phyloP scores from a whole-genome alignment of 345 rosid genomes.

The Mallotus nudiflorus region DNA sequence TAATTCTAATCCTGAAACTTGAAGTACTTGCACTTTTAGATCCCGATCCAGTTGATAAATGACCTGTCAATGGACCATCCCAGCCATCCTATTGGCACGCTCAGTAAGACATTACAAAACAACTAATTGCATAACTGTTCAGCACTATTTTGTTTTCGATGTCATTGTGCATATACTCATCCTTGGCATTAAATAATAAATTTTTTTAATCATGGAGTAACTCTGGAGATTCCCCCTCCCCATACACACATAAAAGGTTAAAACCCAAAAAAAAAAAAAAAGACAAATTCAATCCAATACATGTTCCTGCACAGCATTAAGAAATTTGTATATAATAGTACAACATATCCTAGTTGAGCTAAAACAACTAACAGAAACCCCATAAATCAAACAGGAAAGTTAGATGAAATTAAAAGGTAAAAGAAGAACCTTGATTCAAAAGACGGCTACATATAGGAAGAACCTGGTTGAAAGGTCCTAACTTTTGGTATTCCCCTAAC shows the following conservation, averaged over 20 bases:
- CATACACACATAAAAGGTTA: background rate
- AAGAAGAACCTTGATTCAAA: constrained; percentile 74
- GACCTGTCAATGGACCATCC: background rate
- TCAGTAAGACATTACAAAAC: background rate
- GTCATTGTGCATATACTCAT: background rate
- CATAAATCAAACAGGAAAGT: background rate
- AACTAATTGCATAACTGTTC: too few species aligned
- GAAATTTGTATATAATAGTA: background rate
- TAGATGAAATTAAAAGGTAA: background rate
- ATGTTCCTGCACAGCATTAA: background rate
- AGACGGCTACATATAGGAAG: constrained; percentile 88
- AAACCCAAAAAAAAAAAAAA: background rate
- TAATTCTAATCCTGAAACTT: too few species aligned
- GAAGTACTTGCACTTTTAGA: constrained; percentile 4
- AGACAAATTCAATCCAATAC: background rate
- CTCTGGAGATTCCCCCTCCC: background rate
- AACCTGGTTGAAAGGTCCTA: constrained; percentile 88
- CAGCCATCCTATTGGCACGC: background rate
- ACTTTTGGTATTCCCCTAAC: constrained; percentile 86
- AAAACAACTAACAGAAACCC: background rate
- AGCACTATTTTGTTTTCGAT: too few species aligned
- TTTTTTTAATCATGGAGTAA: background rate
- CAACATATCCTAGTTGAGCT: background rate
- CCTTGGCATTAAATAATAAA: too few species aligned
- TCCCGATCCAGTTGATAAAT: background rate